Percentiles rank a stretch among this genome's conserved stretches.
Evolutionary conservation across 1,139 yeast species (phyloP).

Genomic region (Debaryomycetaceae sp.): DNA sequence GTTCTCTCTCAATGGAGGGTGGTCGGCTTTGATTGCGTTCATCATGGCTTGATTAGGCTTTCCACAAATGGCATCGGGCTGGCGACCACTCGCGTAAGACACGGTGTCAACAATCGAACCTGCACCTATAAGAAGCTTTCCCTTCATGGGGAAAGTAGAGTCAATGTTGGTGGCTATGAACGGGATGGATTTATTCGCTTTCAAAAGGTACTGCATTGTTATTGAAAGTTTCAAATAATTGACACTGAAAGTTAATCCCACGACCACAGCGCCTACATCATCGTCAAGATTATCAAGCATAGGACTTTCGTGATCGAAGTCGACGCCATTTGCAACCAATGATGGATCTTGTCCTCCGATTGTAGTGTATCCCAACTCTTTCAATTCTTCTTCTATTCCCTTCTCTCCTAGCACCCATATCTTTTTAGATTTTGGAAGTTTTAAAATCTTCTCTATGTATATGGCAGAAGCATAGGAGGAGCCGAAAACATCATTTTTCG

Average conservation of each 20-base stretch:
- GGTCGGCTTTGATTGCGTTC: slow-evolving; percentile 78
- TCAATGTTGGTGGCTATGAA: slow-evolving; percentile 96
- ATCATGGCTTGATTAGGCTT: slow-evolving; percentile 90
- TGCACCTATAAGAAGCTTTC: slow-evolving; percentile 86
- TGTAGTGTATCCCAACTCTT: slow-evolving; percentile 40
- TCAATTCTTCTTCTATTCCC: slow-evolving; percentile 43
- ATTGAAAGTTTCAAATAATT: slow-evolving; percentile 80
- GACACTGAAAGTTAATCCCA: slow-evolving; percentile 74
- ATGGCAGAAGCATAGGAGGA: slow-evolving; percentile 91
- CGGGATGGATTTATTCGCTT: slow-evolving; percentile 58
- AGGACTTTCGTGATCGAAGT: slow-evolving; percentile 33
- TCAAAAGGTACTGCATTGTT: slow-evolving; percentile 72
- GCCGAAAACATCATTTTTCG: slow-evolving; percentile 78
- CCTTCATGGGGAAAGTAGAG: slow-evolving; percentile 89
- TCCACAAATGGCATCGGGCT: slow-evolving; percentile 70
- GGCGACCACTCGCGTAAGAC: slow-evolving; percentile 72
- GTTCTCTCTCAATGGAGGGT: slow-evolving; percentile 43
- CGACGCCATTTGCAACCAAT: slow-evolving; percentile 27
- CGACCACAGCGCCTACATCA: slow-evolving; percentile 80
- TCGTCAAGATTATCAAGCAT: slow-evolving; percentile 53
- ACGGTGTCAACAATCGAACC: slow-evolving; percentile 86
- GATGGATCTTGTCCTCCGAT: slow-evolving; percentile 41
- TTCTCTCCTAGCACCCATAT: slow-evolving; percentile 48
- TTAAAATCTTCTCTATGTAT: slow-evolving; percentile 71
- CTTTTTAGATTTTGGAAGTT: slow-evolving; percentile 59